phyloP scores from a whole-genome alignment of 2,329 filamentous ascomycete species.

The Xylariomycetidae sp. region DNA sequence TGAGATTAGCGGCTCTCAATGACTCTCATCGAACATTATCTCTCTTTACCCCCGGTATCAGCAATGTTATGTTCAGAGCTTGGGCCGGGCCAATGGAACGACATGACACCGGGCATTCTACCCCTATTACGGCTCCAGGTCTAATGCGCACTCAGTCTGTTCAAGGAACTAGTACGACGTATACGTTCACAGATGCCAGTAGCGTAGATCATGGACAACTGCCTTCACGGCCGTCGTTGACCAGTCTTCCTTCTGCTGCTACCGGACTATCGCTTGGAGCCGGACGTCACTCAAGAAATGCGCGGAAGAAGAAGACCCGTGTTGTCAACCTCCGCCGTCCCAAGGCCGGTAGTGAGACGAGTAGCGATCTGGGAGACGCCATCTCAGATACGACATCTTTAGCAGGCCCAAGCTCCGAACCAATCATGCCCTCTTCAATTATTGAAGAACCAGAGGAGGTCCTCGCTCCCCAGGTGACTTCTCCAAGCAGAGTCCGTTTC shows the following conservation, averaged over 20 bases:
- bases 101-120: slow-evolving; percentile 50
- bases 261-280: slow-evolving; percentile 61
- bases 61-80: slow-evolving; percentile 85
- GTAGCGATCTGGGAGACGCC: slow-evolving; percentile 47
- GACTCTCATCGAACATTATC: slow-evolving; percentile 89
- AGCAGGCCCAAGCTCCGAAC: slow-evolving; percentile 57
- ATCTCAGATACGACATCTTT: slow-evolving; percentile 52
- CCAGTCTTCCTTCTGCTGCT: slow-evolving; percentile 56
- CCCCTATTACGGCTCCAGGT: slow-evolving; percentile 45
- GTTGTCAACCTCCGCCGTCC: slow-evolving; percentile 75
- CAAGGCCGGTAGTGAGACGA: slow-evolving; percentile 45
- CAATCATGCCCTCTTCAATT: slow-evolving; percentile 51
- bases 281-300: slow-evolving; percentile 52
- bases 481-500: slow-evolving; percentile 40
- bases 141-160: slow-evolving; percentile 62
- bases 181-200: slow-evolving; percentile 69
- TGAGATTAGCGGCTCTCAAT: slow-evolving; percentile 75
- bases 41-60: slow-evolving; percentile 85
- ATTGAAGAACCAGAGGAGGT: slow-evolving; percentile 54
- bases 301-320: slow-evolving; percentile 76
- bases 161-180: slow-evolving; percentile 54
- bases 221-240: slow-evolving; percentile 64
- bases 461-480: slow-evolving; percentile 8
- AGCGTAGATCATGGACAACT: slow-evolving; percentile 59
- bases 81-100: slow-evolving; percentile 79